Percentiles rank a stretch among this genome's conserved stretches.
These are phyloP conservation scores for Leptoxyphium fumago DNA, from an alignment of 2,329 filamentous ascomycete genomes.

Conservation along the genomic window DNA sequence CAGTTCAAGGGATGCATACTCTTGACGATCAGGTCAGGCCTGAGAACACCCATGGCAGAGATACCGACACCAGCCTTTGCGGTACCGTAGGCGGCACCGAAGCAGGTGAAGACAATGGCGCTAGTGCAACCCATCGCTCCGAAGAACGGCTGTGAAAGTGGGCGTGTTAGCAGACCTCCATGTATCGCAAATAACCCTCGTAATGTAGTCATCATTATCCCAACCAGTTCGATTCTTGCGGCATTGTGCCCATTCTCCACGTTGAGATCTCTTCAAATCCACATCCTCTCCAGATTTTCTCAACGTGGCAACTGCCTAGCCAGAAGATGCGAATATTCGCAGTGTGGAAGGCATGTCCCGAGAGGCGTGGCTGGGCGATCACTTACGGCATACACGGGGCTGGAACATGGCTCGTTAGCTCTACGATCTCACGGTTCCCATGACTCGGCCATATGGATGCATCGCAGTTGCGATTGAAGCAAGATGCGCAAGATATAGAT, in stretches of 20 bases:
- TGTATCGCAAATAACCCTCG: background rate
- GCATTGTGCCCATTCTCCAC: too few species aligned
- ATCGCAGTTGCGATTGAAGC: too few species aligned
- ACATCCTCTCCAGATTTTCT: too few species aligned
- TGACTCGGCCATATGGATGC: background rate
- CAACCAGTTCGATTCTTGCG: background rate
- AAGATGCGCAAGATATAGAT: background rate
- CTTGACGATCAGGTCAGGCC: slow-evolving; percentile 97
- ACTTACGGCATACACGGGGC: slow-evolving; percentile 99
- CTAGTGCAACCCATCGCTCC: slow-evolving; percentile 93
- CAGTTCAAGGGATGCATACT: slow-evolving; percentile 47
- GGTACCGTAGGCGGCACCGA: slow-evolving; percentile 94
- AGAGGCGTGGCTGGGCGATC: slow-evolving; percentile 2
- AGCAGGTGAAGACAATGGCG: slow-evolving; percentile 91
- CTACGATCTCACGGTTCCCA: slow-evolving; percentile 9
- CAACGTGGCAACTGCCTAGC: too few species aligned
- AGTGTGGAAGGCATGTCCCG: background rate
- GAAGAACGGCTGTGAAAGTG: slow-evolving; percentile 59
- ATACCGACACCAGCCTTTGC: slow-evolving; percentile 99
- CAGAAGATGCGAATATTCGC: background rate
- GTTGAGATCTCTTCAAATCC: too few species aligned
- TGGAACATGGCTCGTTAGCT: slow-evolving; percentile 26
- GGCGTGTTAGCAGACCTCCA: background rate
- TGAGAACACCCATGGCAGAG: slow-evolving; percentile 91
- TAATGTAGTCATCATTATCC: slow-evolving; percentile 12